These are phyloP conservation scores for Sodiomyces alkalinus DNA, from an alignment of 2,329 filamentous ascomycete genomes.

Conservation along the genomic window DNA sequence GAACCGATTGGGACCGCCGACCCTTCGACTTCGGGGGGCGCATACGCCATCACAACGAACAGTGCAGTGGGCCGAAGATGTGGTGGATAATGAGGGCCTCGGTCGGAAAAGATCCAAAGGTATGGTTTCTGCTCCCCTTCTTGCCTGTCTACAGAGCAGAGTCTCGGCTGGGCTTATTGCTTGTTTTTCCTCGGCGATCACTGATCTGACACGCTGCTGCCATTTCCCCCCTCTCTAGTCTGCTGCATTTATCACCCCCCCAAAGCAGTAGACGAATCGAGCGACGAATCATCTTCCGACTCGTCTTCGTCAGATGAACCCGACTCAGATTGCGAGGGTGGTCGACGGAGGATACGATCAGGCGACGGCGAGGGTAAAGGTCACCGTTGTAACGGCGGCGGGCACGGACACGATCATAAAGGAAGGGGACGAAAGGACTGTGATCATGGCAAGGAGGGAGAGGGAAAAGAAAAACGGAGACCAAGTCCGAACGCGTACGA, in stretches of 20 bases:
- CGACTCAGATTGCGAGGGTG: slow-evolving; percentile 26
- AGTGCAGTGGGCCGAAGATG: slow-evolving; percentile 86
- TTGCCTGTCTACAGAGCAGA: background rate
- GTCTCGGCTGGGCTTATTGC: too few species aligned
- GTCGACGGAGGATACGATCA: slow-evolving; percentile 5
- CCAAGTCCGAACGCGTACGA: slow-evolving; percentile 75
- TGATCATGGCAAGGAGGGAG: slow-evolving; percentile 21
- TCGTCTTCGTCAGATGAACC: slow-evolving; percentile 36
- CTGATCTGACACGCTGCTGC: slow-evolving; percentile 1
- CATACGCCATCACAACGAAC: slow-evolving; percentile 34
- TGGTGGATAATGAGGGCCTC: slow-evolving; percentile 89
- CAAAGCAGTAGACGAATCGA: slow-evolving; percentile 68
- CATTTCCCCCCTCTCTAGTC: too few species aligned
- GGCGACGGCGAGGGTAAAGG: slow-evolving; percentile 21
- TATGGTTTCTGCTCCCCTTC: slow-evolving; percentile 21
- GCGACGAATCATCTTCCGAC: slow-evolving; percentile 46
- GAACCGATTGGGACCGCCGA: too few species aligned
- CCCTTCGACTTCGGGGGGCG: slow-evolving; percentile 37
- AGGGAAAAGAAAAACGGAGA: too few species aligned
- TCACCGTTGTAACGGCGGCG: slow-evolving; percentile 22
- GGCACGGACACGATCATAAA: slow-evolving; percentile 18
- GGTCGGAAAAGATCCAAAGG: slow-evolving; percentile 92
- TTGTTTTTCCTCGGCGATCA: background rate
- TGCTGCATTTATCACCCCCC: slow-evolving; percentile 97
- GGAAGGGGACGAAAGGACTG: slow-evolving; percentile 9